Conservation (phyloP, 345 rosid genomes). For the Physaria fendleri region DNA sequence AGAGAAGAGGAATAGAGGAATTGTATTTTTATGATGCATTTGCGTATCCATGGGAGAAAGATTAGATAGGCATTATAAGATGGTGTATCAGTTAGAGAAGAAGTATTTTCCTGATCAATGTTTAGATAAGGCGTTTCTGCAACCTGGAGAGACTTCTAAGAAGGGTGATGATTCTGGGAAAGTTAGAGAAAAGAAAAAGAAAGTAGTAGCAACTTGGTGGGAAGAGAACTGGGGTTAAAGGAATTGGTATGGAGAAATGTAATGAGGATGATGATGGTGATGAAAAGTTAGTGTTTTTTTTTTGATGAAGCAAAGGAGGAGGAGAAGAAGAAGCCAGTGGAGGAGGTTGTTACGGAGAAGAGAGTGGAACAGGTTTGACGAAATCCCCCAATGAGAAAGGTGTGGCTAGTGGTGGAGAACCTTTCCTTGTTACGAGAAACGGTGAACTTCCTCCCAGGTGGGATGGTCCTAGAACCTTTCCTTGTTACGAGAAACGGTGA, state of each 20-base stretch:
- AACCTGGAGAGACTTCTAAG: constrained; percentile 46
- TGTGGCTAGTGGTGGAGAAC: constrained; percentile 54
- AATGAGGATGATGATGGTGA: constrained; percentile 32
- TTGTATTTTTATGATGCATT: constrained; percentile 76
- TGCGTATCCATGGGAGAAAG: constrained; percentile 94
- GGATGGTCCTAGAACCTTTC: constrained; percentile 90
- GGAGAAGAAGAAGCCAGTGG: constrained; percentile 23
- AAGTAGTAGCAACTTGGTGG: constrained; percentile 9
- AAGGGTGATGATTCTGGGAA: constrained; percentile 16
- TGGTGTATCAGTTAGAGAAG: constrained; percentile 96
- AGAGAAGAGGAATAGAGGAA: constrained; percentile 93
- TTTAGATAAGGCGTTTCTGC: constrained; percentile 81
- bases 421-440: constrained; percentile 64
- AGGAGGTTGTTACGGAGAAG: constrained; percentile 59
- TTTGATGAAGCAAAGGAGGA: constrained; percentile 60
- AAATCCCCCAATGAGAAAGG: constrained; percentile 51
- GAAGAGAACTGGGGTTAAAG: constrained; percentile 22
- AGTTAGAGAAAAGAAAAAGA: constrained; percentile 29
- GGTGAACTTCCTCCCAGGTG: constrained; percentile 79
- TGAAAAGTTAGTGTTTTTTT: constrained; percentile 52
- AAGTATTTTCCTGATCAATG: constrained; percentile 88
- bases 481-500: constrained; percentile 62
- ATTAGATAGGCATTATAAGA: constrained; percentile 94
- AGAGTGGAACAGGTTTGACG: constrained; percentile 83
- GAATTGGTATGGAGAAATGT: constrained; percentile 5